Base-by-base conservation (phyloP, 805 yeast species). In the Lipomyces yamanashiensis region DNA sequence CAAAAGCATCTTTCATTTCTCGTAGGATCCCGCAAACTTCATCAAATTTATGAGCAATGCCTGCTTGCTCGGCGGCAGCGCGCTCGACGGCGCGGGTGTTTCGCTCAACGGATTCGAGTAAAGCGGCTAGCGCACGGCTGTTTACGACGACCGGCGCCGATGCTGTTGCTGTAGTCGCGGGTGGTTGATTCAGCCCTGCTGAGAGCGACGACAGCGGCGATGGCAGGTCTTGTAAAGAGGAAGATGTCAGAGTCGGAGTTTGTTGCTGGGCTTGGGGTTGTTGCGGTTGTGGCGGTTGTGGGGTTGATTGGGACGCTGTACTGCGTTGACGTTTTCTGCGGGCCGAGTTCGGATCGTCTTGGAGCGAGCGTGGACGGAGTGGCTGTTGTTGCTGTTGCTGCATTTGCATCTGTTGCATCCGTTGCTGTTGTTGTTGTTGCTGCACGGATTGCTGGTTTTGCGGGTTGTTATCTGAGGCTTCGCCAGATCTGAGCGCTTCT, bases 321-420 rank as follows among this genome's bases (percentile, higher is more conserved):
- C 51, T 45, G 13, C 63, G 58, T 28, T 48, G 64, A 12, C 64
- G 60, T 44, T 61, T 61, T 34, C 58, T 45, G 12, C 64, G 45
- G 40, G 13, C 28, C 28, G 28, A 19, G 47, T 58, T 51, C 51
- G 56, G 51, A 21, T 58, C 62, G 39, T 58, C 62, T 37, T 58
- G 52, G 8, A 52, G 13, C 2, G 50, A 44, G 2, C 52, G 49
- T 15, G 62, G 47, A 17, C 51, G 51, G 13, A 55, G 44, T 9
- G 59, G 52, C 33, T 44, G 57, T 34, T 74, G 75, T 71, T 39
- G 56, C 43, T 56, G 54, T 48, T 17, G 59, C 21, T 34, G 60
- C 37, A 12, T 37, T 61, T 37, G 54, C 48, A 6, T 23, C 28
- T 41, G 64, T 21, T 21, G 39, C n/a, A 33, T 54, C 12, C 15